These are phyloP conservation scores for Dispira parvispora DNA, from an alignment of 192 early-diverging fungal genomes.

Conservation along the genomic window DNA sequence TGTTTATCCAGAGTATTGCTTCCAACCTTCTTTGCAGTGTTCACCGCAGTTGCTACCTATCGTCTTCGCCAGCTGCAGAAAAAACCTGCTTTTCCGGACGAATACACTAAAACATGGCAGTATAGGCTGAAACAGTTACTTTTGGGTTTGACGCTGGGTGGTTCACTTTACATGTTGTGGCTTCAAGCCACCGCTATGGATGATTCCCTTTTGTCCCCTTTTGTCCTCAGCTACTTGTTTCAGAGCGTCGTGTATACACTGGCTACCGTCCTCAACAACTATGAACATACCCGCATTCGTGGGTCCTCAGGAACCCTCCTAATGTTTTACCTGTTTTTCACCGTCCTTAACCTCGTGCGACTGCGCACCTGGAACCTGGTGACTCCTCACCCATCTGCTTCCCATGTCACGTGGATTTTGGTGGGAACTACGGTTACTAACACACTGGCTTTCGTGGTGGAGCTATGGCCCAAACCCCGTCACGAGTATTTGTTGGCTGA, in stretches of 20 bases:
- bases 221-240: slow-evolving; percentile 11
- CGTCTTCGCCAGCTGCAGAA: slow-evolving; percentile 9
- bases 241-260: slow-evolving; percentile 11
- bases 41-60: slow-evolving; percentile 13
- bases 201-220: slow-evolving; percentile 5
- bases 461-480: slow-evolving; percentile 21
- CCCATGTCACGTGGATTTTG: slow-evolving; percentile 13
- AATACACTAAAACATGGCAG: slow-evolving; percentile 7
- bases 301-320: slow-evolving; percentile 32
- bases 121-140: slow-evolving; percentile 13
- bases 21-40: not conserved
- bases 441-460: slow-evolving; percentile 17
- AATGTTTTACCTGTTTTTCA: slow-evolving; percentile 31
- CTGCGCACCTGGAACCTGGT: slow-evolving; percentile 25
- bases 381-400: not conserved
- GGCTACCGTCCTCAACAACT: slow-evolving; percentile 24
- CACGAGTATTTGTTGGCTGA: slow-evolving; percentile 15
- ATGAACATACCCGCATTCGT: slow-evolving; percentile 28
- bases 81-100: slow-evolving; percentile 11
- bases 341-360: slow-evolving; percentile 14
- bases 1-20: slow-evolving; percentile 2
- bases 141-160: not conserved
- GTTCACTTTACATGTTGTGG: not conserved
- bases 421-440: slow-evolving; percentile 17
- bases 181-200: not conserved